Evolutionary conservation across 257 asterid genomes (phyloP).

Genomic region (Capsicum pubescens): DNA sequence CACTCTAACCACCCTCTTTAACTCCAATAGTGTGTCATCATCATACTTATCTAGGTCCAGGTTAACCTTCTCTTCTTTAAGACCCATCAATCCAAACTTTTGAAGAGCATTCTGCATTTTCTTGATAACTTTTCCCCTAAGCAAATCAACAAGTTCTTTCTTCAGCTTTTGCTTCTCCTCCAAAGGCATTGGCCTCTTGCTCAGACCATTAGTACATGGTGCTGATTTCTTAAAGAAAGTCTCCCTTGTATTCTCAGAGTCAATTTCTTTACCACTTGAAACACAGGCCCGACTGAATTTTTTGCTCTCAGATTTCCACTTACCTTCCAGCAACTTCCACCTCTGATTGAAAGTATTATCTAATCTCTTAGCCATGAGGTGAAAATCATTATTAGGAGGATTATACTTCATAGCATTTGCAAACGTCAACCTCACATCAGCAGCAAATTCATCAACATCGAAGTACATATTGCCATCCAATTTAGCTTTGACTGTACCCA

Average conservation of each 20-base stretch:
- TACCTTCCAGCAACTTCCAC: conserved; percentile 60
- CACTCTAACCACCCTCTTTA: conserved; percentile 47
- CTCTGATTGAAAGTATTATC: conserved; percentile 49
- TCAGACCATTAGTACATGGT: conserved; percentile 30
- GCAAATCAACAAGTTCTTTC: conserved; percentile 44
- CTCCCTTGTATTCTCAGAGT: conserved; percentile 34
- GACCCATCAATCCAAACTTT: conserved; percentile 35
- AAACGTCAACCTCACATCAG: conserved; percentile 75
- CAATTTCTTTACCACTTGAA: conserved; percentile 32
- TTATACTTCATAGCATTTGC: conserved; percentile 77
- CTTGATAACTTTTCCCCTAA: conserved; percentile 44
- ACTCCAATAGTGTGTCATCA: conserved; percentile 52
- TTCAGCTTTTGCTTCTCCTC: conserved; percentile 53
- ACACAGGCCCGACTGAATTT: conserved; percentile 31
- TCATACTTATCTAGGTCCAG: conserved; percentile 41
- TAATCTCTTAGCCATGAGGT: conserved; percentile 58
- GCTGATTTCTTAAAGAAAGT: conserved; percentile 34
- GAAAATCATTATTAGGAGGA: conserved; percentile 56
- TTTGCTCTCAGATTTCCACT: conserved; percentile 42
- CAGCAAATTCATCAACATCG: conserved; percentile 63
- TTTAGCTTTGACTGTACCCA: conserved; percentile 70
- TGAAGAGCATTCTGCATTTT: conserved; percentile 40
- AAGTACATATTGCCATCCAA: conserved; percentile 56
- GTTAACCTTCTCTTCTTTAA: conserved; percentile 31
- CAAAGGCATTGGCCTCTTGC: conserved; percentile 38